phyloP scores from a whole-genome alignment of 2,329 filamentous ascomycete genomes.

The Diaporthe sp. region DNA sequence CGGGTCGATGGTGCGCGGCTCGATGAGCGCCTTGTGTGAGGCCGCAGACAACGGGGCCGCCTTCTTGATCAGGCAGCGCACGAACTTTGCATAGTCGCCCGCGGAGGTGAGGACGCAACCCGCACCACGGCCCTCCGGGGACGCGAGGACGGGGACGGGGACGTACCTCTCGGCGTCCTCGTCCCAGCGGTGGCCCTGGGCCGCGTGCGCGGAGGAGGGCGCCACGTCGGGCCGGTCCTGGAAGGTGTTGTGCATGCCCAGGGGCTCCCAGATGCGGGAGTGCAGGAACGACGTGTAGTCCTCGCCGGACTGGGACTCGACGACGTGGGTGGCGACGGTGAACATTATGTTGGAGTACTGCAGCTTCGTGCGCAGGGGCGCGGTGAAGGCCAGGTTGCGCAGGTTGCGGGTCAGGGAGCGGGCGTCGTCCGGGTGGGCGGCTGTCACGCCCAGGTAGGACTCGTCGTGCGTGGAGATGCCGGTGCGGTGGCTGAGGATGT shows the following conservation, averaged over 20 bases:
- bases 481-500: conserved; percentile 20
- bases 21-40: background rate
- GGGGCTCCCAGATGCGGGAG: background rate
- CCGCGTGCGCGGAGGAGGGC: background rate
- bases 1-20: background rate
- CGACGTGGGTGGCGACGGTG: background rate
- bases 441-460: conserved; percentile 13
- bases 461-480: conserved; percentile 20
- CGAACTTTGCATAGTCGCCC: background rate
- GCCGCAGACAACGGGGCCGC: background rate
- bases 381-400: conserved; percentile 10
- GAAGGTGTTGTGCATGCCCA: background rate
- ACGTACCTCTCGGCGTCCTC: background rate
- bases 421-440: background rate
- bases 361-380: background rate
- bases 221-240: conserved; percentile 17
- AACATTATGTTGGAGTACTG: conserved; percentile 25
- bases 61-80: background rate
- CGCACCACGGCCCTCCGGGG: background rate
- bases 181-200: conserved; percentile 1
- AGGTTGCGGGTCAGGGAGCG: conserved; percentile 13
- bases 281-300: background rate
- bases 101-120: conserved; percentile 3
- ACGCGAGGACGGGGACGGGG: background rate
- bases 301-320: background rate